phyloP scores from a whole-genome alignment of 2,329 filamentous ascomycete species.

The Paecilomyces fulvus region DNA sequence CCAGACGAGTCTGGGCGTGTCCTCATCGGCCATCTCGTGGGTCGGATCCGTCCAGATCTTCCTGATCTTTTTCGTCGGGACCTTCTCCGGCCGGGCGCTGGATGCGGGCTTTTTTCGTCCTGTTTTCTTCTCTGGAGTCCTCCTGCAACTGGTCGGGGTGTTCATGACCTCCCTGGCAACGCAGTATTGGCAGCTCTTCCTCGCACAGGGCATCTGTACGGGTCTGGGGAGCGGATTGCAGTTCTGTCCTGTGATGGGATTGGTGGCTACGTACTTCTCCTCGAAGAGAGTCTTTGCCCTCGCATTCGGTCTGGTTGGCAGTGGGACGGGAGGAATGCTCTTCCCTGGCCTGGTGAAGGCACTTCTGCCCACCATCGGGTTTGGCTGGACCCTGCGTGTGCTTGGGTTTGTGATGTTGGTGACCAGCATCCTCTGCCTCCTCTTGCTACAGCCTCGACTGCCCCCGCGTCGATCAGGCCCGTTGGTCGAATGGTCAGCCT shows the following conservation, averaged over 20 bases:
- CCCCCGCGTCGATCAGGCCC: constrained; percentile 43
- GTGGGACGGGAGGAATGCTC: constrained; percentile 53
- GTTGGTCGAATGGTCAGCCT: constrained; percentile 44
- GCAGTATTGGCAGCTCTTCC: constrained; percentile 42
- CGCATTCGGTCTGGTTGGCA: constrained; percentile 52
- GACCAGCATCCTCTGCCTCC: constrained; percentile 30
- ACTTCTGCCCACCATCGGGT: constrained; percentile 52
- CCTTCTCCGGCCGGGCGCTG: constrained; percentile 43
- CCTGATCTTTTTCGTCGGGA: constrained; percentile 43
- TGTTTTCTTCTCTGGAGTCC: constrained; percentile 34
- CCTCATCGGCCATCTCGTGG: constrained; percentile 45
- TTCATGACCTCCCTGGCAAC: constrained; percentile 44
- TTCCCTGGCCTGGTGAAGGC: constrained; percentile 53
- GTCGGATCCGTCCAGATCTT: constrained; percentile 46
- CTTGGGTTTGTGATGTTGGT: constrained; percentile 53
- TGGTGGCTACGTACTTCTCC: constrained; percentile 54
- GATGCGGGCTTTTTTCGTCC: constrained; percentile 45
- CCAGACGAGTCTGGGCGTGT: constrained; percentile 28
- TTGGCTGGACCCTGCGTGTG: constrained; percentile 56
- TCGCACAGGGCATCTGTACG: constrained; percentile 48
- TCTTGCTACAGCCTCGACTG: constrained; percentile 43
- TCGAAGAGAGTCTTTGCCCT: constrained; percentile 53
- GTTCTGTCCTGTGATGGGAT: constrained; percentile 46
- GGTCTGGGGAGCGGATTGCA: constrained; percentile 49
- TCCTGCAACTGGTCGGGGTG: constrained; percentile 39